Evolutionary conservation across 345 rosid species (phyloP).

Genomic region (Citrus inodora): DNA sequence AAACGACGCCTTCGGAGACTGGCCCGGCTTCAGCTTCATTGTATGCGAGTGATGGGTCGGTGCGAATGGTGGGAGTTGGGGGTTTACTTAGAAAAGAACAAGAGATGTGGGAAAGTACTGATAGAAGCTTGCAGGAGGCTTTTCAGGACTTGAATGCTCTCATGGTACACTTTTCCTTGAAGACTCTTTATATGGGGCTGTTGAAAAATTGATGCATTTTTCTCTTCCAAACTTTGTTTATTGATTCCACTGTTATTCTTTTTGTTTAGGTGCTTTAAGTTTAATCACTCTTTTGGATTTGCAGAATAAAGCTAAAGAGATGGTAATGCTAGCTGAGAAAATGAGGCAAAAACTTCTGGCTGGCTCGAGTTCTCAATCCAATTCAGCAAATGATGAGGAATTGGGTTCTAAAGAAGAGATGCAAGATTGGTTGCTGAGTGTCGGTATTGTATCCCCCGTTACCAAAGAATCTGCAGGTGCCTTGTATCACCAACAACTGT

Average conservation of each 20-base stretch:
- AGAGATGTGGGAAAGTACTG: conserved; percentile 92
- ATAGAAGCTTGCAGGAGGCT: conserved; percentile 93
- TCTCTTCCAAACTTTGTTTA: neutral
- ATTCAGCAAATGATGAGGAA: conserved; percentile 64
- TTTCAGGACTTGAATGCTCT: conserved; percentile 94
- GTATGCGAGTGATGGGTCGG: conserved; percentile 69
- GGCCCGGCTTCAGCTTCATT: conserved; percentile 46
- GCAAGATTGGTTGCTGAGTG: conserved; percentile 93
- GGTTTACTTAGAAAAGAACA: conserved; percentile 96
- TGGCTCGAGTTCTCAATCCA: conserved; percentile 53
- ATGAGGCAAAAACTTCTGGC: conserved; percentile 90
- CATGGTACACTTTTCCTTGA: conserved; percentile 44
- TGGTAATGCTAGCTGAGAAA: conserved; percentile 88
- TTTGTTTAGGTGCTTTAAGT: conserved; percentile 5
- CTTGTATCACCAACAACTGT: conserved; percentile 80
- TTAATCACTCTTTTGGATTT: conserved; percentile 19
- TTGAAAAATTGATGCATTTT: neutral
- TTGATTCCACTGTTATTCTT: neutral
- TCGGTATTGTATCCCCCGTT: conserved; percentile 94
- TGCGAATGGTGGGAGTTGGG: conserved; percentile 92
- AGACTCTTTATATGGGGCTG: too few species aligned
- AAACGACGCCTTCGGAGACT: conserved; percentile 25
- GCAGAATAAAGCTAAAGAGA: conserved; percentile 91
- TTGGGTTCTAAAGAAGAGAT: conserved; percentile 93
- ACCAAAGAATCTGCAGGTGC: conserved; percentile 97